Evolutionary conservation across 768 basidiomycete species (phyloP), one percentile per base, ranked within the genome.

Genomic region (Amanita pseudoporphyria): DNA sequence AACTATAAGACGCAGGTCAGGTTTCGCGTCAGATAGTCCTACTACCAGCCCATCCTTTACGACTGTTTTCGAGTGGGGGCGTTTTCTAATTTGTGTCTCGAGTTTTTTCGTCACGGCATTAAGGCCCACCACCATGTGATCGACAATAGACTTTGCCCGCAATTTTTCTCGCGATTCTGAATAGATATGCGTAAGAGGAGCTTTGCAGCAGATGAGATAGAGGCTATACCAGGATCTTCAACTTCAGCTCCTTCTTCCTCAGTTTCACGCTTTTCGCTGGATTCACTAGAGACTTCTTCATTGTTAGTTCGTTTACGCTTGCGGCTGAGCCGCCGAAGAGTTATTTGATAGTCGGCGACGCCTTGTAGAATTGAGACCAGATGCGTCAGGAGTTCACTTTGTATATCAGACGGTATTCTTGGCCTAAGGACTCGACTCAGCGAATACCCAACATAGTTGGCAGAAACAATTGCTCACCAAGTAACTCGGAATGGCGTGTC

Each of bases 31-130:
- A 13, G 56, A 45, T 22, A 49, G 40, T 28, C 49, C 47, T 24
- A 51, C 9, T 13, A 13, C 22, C 33, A 55, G 45, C 30, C 53
- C 50, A 26, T 53, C 45, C 13, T 54, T 35, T 37, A 58, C 53
- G 51, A 56, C 62, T 60, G 64, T 52, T 28, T 55, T 54, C 45
- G 56, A 62, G 49, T 52, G 57, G 52, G 61, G 68, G 48, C 60
- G 56, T 44, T 53, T 52, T 14, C 61, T 64, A 13, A 77, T 66
- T 56, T 85, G 79, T 1, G 42, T 54, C 62, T 94, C 90, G 10
- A 94, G 70, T 24, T 71, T 69, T 61, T 77, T 82, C 1, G 89
- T 89, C 12, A 92, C 84, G 57, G 79, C 70, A 57, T 92, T 93
- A 53, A 92, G 82, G n/a, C 90, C 90, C 41, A 82, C 59, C 9